Evolutionary conservation across 768 basidiomycete species (phyloP).

Genomic region (Suillus paluster): DNA sequence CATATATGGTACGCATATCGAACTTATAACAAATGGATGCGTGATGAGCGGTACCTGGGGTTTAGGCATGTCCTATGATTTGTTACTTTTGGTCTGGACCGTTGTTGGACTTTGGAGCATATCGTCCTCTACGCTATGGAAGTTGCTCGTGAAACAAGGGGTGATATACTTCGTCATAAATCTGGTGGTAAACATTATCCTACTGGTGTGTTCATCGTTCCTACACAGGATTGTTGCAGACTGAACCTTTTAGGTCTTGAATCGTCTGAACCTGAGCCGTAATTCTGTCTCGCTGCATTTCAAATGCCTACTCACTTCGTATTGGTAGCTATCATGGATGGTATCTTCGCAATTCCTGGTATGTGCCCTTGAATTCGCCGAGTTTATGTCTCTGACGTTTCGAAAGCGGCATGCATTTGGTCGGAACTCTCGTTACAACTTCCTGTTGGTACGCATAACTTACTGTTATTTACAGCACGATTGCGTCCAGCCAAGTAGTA

Average conservation of each 20-base stretch:
- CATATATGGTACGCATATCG: neutral
- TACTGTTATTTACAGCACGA: neutral
- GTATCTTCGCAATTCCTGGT: neutral
- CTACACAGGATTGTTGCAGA: neutral
- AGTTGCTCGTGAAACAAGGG: neutral
- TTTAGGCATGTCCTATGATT: neutral
- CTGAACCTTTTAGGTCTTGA: neutral
- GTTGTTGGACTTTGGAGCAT: neutral
- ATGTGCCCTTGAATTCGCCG: neutral
- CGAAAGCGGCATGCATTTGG: neutral
- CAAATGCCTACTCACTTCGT: neutral
- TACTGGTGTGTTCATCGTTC: neutral
- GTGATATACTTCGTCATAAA: neutral
- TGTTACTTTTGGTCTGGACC: neutral
- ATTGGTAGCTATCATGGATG: neutral
- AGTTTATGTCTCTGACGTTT: neutral
- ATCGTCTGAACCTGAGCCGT: neutral
- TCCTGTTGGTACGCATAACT: neutral
- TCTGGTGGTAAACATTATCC: neutral
- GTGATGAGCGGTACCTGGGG: neutral
- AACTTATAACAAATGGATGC: neutral
- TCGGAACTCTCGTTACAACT: neutral
- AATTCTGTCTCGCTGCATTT: neutral
- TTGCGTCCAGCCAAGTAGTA: neutral
- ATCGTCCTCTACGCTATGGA: neutral